phyloP scores from a whole-genome alignment of 768 basidiomycete genomes.

The Russula vinacea region DNA sequence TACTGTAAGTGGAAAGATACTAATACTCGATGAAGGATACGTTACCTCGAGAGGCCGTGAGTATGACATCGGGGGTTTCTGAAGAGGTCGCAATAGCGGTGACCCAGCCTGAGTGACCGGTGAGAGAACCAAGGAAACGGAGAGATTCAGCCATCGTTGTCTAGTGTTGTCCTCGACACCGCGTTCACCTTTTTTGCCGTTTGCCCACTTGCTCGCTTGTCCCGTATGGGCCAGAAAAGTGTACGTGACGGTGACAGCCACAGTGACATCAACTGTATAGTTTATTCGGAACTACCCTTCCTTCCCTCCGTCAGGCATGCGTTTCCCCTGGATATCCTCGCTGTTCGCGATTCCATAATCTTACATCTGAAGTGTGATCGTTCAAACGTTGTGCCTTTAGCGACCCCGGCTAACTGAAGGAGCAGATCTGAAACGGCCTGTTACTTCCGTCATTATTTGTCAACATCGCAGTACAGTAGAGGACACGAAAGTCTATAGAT shows the following conservation, averaged over 20 bases:
- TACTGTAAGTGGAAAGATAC: slow-evolving; percentile 29
- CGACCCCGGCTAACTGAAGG: not conserved
- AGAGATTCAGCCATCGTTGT: slow-evolving; percentile 29
- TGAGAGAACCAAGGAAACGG: slow-evolving; percentile 70
- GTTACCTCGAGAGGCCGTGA: slow-evolving; percentile 94
- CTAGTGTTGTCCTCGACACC: slow-evolving; percentile 13
- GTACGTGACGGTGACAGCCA: slow-evolving; percentile 29
- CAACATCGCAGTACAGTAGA: not conserved
- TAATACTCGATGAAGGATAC: slow-evolving; percentile 14
- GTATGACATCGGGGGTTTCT: slow-evolving; percentile 98
- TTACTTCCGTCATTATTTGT: not conserved
- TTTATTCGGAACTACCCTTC: not conserved
- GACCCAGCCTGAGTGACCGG: slow-evolving; percentile 96
- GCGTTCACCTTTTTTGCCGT: slow-evolving; percentile 2
- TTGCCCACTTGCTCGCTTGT: not conserved
- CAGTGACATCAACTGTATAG: slow-evolving; percentile 29
- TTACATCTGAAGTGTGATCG: not conserved
- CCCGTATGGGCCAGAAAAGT: not conserved
- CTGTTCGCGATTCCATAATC: not conserved
- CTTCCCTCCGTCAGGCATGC: not conserved
- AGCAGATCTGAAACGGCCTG: slow-evolving; percentile 15
- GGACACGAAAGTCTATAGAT: not conserved
- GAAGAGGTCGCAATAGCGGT: slow-evolving; percentile 98
- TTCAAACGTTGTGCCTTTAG: not conserved
- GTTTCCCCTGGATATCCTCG: not conserved